Conservation (phyloP, 2,329 filamentous ascomycete species). For the Sporothrix curviconia region DNA sequence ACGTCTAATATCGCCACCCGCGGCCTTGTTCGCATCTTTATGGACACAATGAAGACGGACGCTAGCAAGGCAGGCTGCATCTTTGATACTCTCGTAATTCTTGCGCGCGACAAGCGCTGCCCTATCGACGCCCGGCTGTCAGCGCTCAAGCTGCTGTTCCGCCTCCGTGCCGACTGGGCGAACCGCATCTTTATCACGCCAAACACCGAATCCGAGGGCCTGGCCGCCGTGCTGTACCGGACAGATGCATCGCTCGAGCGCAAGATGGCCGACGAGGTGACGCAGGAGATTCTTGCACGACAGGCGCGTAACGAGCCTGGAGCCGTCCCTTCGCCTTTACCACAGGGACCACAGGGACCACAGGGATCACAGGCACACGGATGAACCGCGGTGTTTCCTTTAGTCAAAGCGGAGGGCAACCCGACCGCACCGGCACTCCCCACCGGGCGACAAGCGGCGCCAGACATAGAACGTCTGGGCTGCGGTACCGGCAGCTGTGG, state of each 20-base stretch:
- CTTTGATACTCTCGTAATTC: constrained; percentile 57
- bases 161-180: constrained; percentile 74
- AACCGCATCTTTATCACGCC: constrained; percentile 67
- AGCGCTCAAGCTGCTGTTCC: constrained; percentile 72
- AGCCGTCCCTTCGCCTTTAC: constrained; percentile 29
- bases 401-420: constrained; percentile 29
- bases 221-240: constrained; percentile 67
- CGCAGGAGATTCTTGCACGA: constrained; percentile 34
- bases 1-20: constrained; percentile 64
- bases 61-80: constrained; percentile 56
- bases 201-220: constrained; percentile 63
- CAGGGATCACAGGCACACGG: constrained; percentile 9
- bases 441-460: constrained; percentile 38
- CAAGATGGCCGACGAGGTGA: constrained; percentile 47
- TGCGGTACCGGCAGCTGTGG: constrained; percentile 49
- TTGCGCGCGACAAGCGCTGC: constrained; percentile 53
- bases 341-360: constrained; percentile 26
- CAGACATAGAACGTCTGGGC: constrained; percentile 22
- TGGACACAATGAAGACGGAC: constrained; percentile 60
- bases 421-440: constrained; percentile 22
- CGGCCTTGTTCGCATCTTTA: constrained; percentile 69
- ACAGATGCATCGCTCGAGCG: constrained; percentile 47
- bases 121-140: constrained; percentile 65
- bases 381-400: constrained; percentile 43
- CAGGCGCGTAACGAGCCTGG: constrained; percentile 39